Evolutionary conservation across 768 basidiomycete species (phyloP).

Genomic region (Leccinum arenicola): DNA sequence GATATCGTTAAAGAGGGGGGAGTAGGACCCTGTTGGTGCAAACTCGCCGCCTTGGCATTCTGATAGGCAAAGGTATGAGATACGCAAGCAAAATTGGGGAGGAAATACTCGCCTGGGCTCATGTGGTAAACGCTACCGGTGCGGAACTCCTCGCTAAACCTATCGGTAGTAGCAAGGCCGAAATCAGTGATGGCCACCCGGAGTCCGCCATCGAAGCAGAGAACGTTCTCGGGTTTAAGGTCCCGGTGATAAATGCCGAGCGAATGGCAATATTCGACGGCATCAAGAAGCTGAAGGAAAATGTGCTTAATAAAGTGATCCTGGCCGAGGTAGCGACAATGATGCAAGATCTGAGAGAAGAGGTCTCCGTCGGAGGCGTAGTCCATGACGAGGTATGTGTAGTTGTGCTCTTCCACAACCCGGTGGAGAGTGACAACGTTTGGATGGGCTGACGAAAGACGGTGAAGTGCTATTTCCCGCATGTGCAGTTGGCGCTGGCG

Average conservation of each 20-base stretch:
- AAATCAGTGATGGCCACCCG: slow-evolving; percentile 91
- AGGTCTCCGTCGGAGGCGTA: slow-evolving; percentile 89
- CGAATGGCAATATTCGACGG: slow-evolving; percentile 89
- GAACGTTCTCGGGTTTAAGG: slow-evolving; percentile 94
- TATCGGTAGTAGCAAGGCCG: slow-evolving; percentile 88
- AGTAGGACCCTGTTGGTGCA: slow-evolving; percentile 66
- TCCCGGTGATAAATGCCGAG: slow-evolving; percentile 95
- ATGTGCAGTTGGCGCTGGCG: slow-evolving; percentile 77
- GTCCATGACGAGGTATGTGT: slow-evolving; percentile 92
- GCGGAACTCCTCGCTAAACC: slow-evolving; percentile 81
- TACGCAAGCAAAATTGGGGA: slow-evolving; percentile 9
- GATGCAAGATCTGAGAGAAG: slow-evolving; percentile 83
- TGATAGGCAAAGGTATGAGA: slow-evolving; percentile 35
- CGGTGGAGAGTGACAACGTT: slow-evolving; percentile 88
- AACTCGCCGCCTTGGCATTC: slow-evolving; percentile 83
- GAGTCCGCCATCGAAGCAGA: slow-evolving; percentile 78
- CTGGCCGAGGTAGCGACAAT: slow-evolving; percentile 76
- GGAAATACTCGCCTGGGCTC: slow-evolving; percentile 71
- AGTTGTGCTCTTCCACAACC: slow-evolving; percentile 76
- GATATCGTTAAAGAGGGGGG: slow-evolving; percentile 86
- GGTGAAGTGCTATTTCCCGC: slow-evolving; percentile 83
- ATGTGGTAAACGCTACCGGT: slow-evolving; percentile 99
- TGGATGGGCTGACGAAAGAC: slow-evolving; percentile 69
- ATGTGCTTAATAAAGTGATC: slow-evolving; percentile 83
- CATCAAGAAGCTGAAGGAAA: slow-evolving; percentile 91